Evolutionary conservation across 352 stramenopile genomes (phyloP).

Genomic region (Discostella stelligera): DNA sequence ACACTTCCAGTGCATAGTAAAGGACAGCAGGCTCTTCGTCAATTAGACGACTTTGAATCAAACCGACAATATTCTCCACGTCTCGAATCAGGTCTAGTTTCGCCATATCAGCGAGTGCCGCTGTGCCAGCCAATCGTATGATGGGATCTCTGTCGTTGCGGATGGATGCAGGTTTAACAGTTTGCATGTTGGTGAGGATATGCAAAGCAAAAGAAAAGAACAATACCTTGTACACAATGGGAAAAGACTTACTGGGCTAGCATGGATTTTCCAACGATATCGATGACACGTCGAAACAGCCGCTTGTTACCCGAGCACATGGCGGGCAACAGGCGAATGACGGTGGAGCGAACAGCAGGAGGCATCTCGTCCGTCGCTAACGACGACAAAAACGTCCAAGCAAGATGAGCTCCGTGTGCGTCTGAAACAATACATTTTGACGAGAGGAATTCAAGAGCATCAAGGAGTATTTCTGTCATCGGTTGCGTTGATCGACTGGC

Average conservation of each 20-base stretch:
- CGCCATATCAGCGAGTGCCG: conserved; percentile 62
- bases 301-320: conserved; percentile 68
- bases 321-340: conserved; percentile 60
- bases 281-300: conserved; percentile 62
- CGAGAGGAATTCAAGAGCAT: conserved; percentile 34
- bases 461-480: conserved; percentile 10
- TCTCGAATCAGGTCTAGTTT: conserved; percentile 70
- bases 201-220: background rate
- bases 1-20: conserved; percentile 59
- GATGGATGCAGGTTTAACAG: too few relatives aligned
- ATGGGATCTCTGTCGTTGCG: conserved; percentile 43
- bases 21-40: conserved; percentile 57
- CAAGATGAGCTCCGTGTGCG: conserved; percentile 62
- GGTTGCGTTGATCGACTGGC: background rate
- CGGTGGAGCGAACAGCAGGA: conserved; percentile 38
- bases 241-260: conserved; percentile 31
- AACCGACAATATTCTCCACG: conserved; percentile 66
- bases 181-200: background rate
- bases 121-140: conserved; percentile 61
- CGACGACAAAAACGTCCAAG: conserved; percentile 69
- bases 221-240: background rate
- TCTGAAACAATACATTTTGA: conserved; percentile 51
- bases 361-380: conserved; percentile 45
- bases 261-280: conserved; percentile 58
- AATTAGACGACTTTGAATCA: conserved; percentile 60